phyloP scores from a whole-genome alignment of 2,329 filamentous ascomycete genomes.

The Teratosphaeria zuluensis region DNA sequence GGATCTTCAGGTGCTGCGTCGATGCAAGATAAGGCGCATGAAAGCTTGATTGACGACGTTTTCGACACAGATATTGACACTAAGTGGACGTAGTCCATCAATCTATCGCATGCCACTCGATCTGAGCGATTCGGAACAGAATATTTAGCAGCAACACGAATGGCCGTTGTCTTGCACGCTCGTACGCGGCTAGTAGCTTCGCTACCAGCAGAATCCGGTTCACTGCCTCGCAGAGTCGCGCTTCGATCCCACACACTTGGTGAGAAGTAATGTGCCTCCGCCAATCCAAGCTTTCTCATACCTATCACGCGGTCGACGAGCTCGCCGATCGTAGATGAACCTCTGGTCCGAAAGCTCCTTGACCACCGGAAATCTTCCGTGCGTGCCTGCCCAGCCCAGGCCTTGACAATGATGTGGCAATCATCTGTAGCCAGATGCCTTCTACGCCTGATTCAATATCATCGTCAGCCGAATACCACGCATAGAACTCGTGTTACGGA shows the following conservation, averaged over 20 bases:
- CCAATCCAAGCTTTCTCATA: not conserved
- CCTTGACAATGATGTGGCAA: not conserved
- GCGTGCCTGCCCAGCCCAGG: not conserved
- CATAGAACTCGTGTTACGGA: not conserved
- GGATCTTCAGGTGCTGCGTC: not conserved
- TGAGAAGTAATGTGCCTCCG: not conserved
- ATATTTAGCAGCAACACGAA: not conserved
- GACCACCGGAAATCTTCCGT: not conserved
- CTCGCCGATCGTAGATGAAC: not conserved
- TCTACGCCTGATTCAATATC: not conserved
- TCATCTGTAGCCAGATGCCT: not conserved
- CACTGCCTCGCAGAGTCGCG: not conserved
- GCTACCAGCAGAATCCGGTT: not conserved
- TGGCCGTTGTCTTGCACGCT: not conserved
- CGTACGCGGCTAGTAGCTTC: not conserved
- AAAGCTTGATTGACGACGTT: too few relatives aligned
- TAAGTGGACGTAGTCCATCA: too few relatives aligned
- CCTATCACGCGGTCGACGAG: not conserved
- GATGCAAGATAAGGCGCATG: not conserved
- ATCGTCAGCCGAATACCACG: not conserved
- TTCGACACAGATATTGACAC: too few relatives aligned
- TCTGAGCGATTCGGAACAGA: not conserved
- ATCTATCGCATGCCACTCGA: too few relatives aligned
- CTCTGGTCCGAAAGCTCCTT: not conserved
- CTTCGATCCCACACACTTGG: not conserved